Base-by-base conservation (phyloP, 495 filamentous ascomycete genomes). In the Hypoxylon rickii region DNA sequence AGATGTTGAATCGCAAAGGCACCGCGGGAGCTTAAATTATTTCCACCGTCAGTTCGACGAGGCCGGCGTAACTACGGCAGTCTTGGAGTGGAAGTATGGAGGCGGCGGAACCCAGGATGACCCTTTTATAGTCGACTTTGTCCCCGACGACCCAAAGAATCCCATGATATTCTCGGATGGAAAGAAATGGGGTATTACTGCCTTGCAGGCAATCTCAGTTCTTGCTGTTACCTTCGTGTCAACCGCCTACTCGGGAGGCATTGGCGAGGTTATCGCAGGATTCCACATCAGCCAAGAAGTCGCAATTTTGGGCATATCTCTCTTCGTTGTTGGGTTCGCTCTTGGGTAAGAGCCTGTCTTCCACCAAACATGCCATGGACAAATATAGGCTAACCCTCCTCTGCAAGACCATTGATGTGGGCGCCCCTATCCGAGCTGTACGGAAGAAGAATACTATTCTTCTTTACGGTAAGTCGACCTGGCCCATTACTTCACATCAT, bases 271-370 rank as follows among this genome's bases (percentile, higher is more conserved):
- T 41, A 72, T 83, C 53, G 21, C 37, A 2, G 71, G 84, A 20
- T 90, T 90, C 56, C 32, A 78, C n/a, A 76, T 86, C 33, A 79
- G 79, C 32, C 66, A 74, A 2, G 84, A 85, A 48, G 70, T 90
- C 2, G 81, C 81, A 15, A 84, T 83, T 19, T 72, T 90, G 0
- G 88, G 87, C 33, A 70, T 91, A 15, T 90, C 87, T 22, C 73
- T 90, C 47, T 92, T 89, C 70, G 87, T 91, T 16, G 49, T 89
- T 12, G 89, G 89, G 2, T 89, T 90, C 62, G 86, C 87, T 17
- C 59, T 88, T 44, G 83, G 84, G 31, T 63, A 41, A 18, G 59
- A 82, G 33, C 88, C 7, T 89, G 79, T 85, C 83, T 47, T 86
- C 86, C 12, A 67, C 87, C 16, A 65, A 51, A 29, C 57, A 39